Percentiles rank a stretch among this genome's conserved stretches.
These are phyloP conservation scores for Starmerella cellae DNA, from an alignment of 805 yeast species.

Conservation along the genomic window DNA sequence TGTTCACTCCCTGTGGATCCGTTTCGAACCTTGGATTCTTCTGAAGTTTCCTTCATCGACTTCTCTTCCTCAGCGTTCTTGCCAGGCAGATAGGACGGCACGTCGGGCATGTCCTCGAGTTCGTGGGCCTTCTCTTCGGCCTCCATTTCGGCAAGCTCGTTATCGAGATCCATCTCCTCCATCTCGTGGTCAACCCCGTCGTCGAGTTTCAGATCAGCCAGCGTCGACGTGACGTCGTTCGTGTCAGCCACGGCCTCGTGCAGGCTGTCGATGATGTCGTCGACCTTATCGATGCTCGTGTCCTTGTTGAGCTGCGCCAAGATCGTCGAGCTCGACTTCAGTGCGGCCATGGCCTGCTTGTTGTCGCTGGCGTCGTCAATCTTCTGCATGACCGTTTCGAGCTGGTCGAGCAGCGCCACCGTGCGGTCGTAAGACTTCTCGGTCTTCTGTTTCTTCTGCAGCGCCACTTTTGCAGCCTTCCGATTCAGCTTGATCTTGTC, in stretches of 20 bases:
- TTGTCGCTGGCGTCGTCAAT: slow-evolving; percentile 36
- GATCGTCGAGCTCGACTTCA: slow-evolving; percentile 29
- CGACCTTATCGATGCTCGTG: slow-evolving; percentile 31
- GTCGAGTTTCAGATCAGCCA: slow-evolving; percentile 24
- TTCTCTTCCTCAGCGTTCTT: not conserved
- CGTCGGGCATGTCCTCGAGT: slow-evolving; percentile 6
- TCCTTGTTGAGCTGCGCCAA: slow-evolving; percentile 31
- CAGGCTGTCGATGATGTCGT: slow-evolving; percentile 32
- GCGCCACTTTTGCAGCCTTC: slow-evolving; percentile 9
- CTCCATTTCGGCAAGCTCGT: slow-evolving; percentile 31
- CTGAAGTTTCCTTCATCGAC: too few relatives aligned
- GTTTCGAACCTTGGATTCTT: not conserved
- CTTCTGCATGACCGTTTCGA: slow-evolving; percentile 30
- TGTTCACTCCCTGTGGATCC: not conserved
- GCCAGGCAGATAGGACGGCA: slow-evolving; percentile 1
- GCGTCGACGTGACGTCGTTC: slow-evolving; percentile 30
- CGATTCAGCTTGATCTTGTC: slow-evolving; percentile 12
- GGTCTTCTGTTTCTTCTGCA: slow-evolving; percentile 21
- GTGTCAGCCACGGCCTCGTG: slow-evolving; percentile 30
- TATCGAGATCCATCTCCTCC: slow-evolving; percentile 29
- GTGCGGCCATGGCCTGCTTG: slow-evolving; percentile 29
- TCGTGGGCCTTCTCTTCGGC: slow-evolving; percentile 17
- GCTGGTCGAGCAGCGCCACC: slow-evolving; percentile 26
- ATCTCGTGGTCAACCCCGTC: slow-evolving; percentile 18
- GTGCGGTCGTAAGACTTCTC: slow-evolving; percentile 14